phyloP scores from a whole-genome alignment of 2,329 filamentous ascomycete species.

The Rhexocercosporidium sp. region DNA sequence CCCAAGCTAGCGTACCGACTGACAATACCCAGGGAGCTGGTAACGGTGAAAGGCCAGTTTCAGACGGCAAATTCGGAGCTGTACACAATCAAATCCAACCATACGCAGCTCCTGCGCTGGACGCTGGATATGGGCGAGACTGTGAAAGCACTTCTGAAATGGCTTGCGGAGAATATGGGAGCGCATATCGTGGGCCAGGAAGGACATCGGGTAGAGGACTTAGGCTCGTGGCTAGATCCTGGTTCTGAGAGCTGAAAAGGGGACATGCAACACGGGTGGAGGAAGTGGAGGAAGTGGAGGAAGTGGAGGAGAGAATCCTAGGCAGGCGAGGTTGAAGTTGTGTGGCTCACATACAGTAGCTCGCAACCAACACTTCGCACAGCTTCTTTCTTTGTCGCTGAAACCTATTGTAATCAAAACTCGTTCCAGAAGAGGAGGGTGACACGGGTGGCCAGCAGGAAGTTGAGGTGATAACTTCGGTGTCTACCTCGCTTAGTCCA shows the following conservation, averaged over 20 bases:
- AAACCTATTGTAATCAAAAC: background rate
- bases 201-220: background rate
- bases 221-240: background rate
- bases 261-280: background rate
- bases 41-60: constrained; percentile 1
- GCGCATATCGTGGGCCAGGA: background rate
- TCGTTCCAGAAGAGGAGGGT: background rate
- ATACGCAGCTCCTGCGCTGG: background rate
- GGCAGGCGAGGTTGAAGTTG: background rate
- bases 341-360: background rate
- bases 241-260: background rate
- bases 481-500: constrained; percentile 3
- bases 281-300: background rate
- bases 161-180: background rate
- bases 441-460: background rate
- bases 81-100: background rate
- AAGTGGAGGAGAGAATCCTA: background rate
- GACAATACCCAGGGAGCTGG: background rate
- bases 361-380: background rate
- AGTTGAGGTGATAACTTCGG: background rate
- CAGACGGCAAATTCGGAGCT: background rate
- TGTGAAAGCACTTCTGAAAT: constrained; percentile 6
- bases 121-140: background rate
- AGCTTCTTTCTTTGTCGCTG: constrained; percentile 2
- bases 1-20: background rate